These are phyloP conservation scores for Ceratobasidium sp. DNA, from an alignment of 1,284 basidiomycete species.

Conservation along the genomic window DNA sequence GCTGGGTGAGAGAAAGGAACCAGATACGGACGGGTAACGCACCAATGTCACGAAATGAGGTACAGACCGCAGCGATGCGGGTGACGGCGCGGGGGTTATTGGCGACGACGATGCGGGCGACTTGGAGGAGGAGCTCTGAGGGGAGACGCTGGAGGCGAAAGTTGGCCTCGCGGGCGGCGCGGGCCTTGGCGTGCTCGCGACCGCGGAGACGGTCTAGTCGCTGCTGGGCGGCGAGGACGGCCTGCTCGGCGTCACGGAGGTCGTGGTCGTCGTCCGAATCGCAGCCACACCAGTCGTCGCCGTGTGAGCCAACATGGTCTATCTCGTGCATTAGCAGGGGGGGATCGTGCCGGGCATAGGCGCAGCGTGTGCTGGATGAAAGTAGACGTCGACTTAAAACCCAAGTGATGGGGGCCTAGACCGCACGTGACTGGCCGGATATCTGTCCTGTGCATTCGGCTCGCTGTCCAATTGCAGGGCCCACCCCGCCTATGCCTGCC, in stretches of 20 bases:
- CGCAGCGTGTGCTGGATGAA: slow-evolving; percentile 1
- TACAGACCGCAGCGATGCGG: slow-evolving; percentile 25
- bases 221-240: slow-evolving; percentile 8
- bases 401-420: slow-evolving; percentile 28
- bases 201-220: slow-evolving; percentile 6
- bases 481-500: too few species aligned
- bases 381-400: not conserved
- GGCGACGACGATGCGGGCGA: slow-evolving; percentile 27
- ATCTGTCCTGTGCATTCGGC: too few species aligned
- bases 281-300: slow-evolving; percentile 3
- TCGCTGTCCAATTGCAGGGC: too few species aligned
- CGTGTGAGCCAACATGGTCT: slow-evolving; percentile 1
- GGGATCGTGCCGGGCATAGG: slow-evolving; percentile 17
- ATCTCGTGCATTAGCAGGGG: slow-evolving; percentile 3
- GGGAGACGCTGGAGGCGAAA: slow-evolving; percentile 15
- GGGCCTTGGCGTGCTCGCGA: slow-evolving; percentile 10
- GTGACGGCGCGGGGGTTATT: slow-evolving; percentile 25
- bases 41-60: slow-evolving; percentile 28
- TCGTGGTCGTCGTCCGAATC: slow-evolving; percentile 16
- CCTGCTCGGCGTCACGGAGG: slow-evolving; percentile 20
- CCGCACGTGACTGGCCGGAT: slow-evolving; percentile 12
- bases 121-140: slow-evolving; percentile 22
- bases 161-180: slow-evolving; percentile 25
- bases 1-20: not conserved
- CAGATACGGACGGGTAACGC: not conserved